These are phyloP conservation scores for Strigomonas culicis DNA, from an alignment of 208 protist genomes.

Conservation along the genomic window DNA sequence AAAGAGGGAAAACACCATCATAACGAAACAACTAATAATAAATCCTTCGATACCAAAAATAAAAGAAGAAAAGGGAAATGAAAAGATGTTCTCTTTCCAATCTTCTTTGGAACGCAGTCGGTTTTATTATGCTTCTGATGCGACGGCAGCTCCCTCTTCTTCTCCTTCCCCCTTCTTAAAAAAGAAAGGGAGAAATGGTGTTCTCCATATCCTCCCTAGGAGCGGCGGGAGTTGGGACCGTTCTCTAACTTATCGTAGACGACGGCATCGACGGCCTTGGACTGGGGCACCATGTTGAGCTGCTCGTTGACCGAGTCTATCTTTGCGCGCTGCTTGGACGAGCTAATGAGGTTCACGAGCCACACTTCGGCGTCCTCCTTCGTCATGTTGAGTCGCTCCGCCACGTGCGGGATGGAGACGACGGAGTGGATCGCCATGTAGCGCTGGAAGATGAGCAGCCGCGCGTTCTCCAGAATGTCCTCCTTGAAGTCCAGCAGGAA, in stretches of 20 bases:
- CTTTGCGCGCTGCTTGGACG: conserved; percentile 89
- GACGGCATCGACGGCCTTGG: conserved; percentile 60
- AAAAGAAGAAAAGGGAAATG: conserved; percentile 2
- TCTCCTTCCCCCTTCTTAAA: conserved; percentile 13
- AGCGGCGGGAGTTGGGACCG: conserved; percentile 9
- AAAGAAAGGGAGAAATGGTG: neutral
- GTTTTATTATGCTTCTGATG: neutral
- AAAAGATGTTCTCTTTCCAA: neutral
- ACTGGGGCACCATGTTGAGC: conserved; percentile 76
- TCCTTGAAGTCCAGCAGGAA: conserved; percentile 78
- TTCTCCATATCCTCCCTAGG: neutral
- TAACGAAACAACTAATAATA: conserved; percentile 12
- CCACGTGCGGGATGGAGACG: conserved; percentile 84
- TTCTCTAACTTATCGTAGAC: conserved; percentile 79
- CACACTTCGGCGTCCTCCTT: conserved; percentile 84
- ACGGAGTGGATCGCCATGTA: conserved; percentile 85
- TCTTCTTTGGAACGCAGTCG: neutral
- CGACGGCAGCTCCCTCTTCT: conserved; percentile 11
- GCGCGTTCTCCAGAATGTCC: conserved; percentile 66
- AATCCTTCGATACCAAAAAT: neutral
- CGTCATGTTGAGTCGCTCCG: conserved; percentile 65
- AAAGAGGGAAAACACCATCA: conserved; percentile 1
- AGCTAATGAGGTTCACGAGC: conserved; percentile 88
- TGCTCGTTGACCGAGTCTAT: conserved; percentile 88
- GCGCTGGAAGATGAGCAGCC: conserved; percentile 81